A percentile compares a stretch with the other conserved stretches of the same genome.
phyloP scores from a whole-genome alignment of 2,329 filamentous ascomycete genomes.

The Pseudocercospora pini-densiflorae region DNA sequence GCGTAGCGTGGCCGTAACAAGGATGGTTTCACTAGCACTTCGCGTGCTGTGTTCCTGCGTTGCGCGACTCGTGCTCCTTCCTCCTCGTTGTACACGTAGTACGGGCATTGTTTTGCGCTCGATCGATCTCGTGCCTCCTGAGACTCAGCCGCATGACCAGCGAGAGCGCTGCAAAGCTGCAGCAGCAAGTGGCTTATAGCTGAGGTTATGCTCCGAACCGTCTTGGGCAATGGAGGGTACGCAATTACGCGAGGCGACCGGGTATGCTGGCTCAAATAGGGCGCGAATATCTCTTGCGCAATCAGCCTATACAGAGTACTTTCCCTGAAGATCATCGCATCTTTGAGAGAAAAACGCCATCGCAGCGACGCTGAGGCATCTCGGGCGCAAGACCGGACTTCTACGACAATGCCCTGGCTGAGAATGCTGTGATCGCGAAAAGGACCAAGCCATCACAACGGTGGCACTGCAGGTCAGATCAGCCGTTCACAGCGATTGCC shows the following conservation, averaged over 20 bases:
- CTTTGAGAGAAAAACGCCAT: not conserved
- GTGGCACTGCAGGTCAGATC: not conserved
- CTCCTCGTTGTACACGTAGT: not conserved
- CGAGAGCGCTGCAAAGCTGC: not conserved
- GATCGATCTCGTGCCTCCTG: not conserved
- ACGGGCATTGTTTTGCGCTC: not conserved
- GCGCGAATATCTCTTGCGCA: not conserved
- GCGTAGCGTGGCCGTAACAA: not conserved
- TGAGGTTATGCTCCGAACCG: not conserved
- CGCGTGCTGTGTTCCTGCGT: not conserved
- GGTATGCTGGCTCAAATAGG: not conserved
- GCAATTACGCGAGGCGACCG: constrained; percentile 1
- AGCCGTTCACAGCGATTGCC: constrained; percentile 2
- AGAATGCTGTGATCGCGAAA: constrained; percentile 1
- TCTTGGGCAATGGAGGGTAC: not conserved
- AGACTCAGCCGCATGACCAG: not conserved
- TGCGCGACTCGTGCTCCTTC: not conserved
- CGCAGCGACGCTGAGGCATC: not conserved
- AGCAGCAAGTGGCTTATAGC: not conserved
- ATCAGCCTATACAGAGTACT: not conserved
- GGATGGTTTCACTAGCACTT: constrained; percentile 4
- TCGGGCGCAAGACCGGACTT: not conserved
- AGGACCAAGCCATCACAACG: not conserved
- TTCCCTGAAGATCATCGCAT: not conserved
- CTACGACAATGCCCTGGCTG: not conserved